These are phyloP conservation scores for Ehretia macrophylla DNA, from an alignment of 257 asterid genomes.

Conservation along the genomic window DNA sequence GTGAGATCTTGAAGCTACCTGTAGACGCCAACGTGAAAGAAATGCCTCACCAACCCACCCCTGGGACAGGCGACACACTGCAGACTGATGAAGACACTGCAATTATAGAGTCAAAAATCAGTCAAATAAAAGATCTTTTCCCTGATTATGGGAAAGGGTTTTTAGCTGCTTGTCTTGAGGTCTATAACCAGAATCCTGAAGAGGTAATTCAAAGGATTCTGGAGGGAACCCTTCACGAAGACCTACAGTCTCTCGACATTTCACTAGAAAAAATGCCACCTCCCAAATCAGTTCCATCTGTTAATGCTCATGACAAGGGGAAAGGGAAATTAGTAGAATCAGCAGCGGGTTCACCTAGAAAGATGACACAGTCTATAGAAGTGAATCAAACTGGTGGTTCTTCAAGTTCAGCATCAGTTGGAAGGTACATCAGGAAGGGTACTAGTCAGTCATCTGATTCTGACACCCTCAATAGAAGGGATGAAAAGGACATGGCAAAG, in stretches of 20 bases:
- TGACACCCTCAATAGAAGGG: conserved; percentile 42
- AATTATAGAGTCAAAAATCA: conserved; percentile 76
- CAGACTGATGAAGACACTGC: conserved; percentile 69
- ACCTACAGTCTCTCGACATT: conserved; percentile 58
- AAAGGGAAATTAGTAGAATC: conserved; percentile 67
- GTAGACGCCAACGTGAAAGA: conserved; percentile 25
- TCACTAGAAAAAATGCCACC: conserved; percentile 53
- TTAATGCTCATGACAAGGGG: conserved; percentile 52
- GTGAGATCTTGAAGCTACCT: conserved; percentile 42
- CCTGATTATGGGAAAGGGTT: conserved; percentile 88
- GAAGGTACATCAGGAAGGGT: conserved; percentile 78
- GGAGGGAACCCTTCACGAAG: conserved; percentile 86
- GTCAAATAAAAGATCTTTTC: conserved; percentile 90
- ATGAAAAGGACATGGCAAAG: conserved; percentile 46
- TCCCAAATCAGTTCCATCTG: conserved; percentile 34
- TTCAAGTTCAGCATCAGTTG: conserved; percentile 50
- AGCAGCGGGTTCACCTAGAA: conserved; percentile 18
- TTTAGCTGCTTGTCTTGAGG: conserved; percentile 88
- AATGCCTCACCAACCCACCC: conserved; percentile 22
- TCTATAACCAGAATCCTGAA: conserved; percentile 79
- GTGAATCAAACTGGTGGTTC: conserved; percentile 32
- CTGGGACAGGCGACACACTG: conserved; percentile 18
- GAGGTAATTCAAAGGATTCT: conserved; percentile 94
- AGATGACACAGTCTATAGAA: conserved; percentile 17
- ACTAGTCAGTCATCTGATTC: conserved; percentile 33